phyloP scores from a whole-genome alignment of 805 yeast species.

The Kodamaea neixiangensis region DNA sequence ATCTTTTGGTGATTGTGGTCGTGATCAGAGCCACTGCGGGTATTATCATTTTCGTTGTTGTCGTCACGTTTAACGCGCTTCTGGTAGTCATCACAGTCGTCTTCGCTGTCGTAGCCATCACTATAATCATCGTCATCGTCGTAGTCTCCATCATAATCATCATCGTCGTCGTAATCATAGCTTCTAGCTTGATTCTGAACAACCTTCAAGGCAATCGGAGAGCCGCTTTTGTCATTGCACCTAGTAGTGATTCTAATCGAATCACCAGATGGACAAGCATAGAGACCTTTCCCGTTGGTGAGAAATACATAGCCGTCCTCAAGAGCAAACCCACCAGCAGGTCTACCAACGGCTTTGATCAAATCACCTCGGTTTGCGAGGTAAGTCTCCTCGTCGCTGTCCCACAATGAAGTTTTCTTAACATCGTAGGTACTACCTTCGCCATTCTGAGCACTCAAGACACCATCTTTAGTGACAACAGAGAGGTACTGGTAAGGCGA shows the following conservation, averaged over 20 bases:
- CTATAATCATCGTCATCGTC: too few relatives aligned
- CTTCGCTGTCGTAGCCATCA: too few relatives aligned
- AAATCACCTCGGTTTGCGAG: not conserved
- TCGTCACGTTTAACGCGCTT: too few relatives aligned
- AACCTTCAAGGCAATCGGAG: not conserved
- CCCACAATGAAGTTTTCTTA: constrained; percentile 1
- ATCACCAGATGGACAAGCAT: not conserved
- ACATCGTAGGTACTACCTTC: not conserved
- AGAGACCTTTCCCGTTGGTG: not conserved
- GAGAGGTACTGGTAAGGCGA: not conserved
- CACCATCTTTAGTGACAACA: not conserved
- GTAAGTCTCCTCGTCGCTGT: not conserved
- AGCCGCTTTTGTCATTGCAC: not conserved
- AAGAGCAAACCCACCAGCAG: constrained; percentile 1
- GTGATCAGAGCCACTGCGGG: too few relatives aligned
- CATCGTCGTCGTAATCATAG: not conserved
- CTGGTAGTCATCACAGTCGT: too few relatives aligned
- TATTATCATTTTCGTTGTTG: too few relatives aligned
- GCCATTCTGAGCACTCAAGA: not conserved
- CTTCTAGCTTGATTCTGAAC: too few relatives aligned
- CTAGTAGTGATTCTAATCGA: not conserved
- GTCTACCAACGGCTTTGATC: not conserved
- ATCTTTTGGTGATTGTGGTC: not conserved
- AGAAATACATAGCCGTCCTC: not conserved
- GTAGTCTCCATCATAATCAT: not conserved